Percentiles rank a stretch among this genome's conserved stretches.
phyloP scores from a whole-genome alignment of 2,329 filamentous ascomycete genomes.

The Ambrosiella xylebori region DNA sequence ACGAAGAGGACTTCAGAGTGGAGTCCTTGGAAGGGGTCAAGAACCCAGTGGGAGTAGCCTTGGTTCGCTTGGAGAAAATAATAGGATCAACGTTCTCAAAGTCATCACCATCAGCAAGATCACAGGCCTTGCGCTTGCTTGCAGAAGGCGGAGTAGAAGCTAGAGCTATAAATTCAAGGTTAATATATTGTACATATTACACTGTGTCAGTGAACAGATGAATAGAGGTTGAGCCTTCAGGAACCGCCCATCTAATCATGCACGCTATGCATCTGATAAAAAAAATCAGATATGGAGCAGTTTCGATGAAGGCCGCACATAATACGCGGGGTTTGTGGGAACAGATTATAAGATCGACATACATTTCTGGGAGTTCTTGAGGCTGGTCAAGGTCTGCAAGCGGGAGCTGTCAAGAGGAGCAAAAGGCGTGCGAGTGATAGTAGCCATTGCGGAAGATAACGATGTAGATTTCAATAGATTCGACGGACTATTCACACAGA shows the following conservation, averaged over 20 bases:
- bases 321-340: not conserved
- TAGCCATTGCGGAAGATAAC: constrained; percentile 28
- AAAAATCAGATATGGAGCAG: not conserved
- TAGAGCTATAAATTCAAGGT: not conserved
- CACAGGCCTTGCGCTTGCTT: constrained; percentile 40
- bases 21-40: constrained; percentile 24
- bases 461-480: not conserved
- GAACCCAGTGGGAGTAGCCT: constrained; percentile 21
- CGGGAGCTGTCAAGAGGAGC: constrained; percentile 53
- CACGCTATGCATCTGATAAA: not conserved
- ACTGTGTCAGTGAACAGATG: no score
- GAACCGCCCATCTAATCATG: no score
- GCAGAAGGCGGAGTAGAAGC: constrained; percentile 20
- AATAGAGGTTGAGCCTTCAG: no score
- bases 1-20: constrained; percentile 30
- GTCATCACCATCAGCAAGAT: constrained; percentile 32
- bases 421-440: constrained; percentile 52
- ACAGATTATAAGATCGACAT: constrained; percentile 20
- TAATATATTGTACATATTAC: not conserved
- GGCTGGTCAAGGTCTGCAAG: constrained; percentile 52
- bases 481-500: not conserved
- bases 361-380: constrained; percentile 67
- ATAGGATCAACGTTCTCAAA: constrained; percentile 45
- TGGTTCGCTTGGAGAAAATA: constrained; percentile 41
- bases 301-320: not conserved